phyloP scores from a whole-genome alignment of 768 basidiomycete genomes.

The Rhizopogon vesiculosus region DNA sequence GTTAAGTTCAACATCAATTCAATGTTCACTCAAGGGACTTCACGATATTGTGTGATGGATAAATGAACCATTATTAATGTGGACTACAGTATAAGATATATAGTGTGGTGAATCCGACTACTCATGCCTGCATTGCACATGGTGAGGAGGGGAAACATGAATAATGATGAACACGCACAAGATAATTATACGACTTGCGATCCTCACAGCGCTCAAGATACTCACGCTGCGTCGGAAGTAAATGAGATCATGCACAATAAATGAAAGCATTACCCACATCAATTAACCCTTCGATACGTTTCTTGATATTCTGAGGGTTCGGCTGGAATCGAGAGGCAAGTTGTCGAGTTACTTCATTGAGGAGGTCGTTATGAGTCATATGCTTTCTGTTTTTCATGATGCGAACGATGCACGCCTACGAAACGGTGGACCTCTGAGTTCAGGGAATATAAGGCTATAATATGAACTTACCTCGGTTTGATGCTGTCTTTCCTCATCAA shows the following conservation, averaged over 20 bases:
- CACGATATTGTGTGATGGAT: background rate
- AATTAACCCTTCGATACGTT: constrained; percentile 87
- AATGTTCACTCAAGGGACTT: too few species aligned
- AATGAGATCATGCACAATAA: background rate
- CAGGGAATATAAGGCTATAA: background rate
- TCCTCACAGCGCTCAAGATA: constrained; percentile 90
- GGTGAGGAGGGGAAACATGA: background rate
- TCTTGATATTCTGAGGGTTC: constrained; percentile 84
- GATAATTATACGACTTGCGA: constrained; percentile 83
- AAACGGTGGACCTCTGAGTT: constrained; percentile 3
- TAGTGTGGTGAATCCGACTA: background rate
- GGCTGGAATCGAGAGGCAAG: constrained; percentile 82
- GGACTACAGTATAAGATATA: background rate
- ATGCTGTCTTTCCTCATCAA: constrained; percentile 89
- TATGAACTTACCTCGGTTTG: constrained; percentile 71
- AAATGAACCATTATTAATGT: background rate
- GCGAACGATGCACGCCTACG: constrained; percentile 92
- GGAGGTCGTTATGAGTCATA: constrained; percentile 82
- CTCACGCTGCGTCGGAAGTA: constrained; percentile 58
- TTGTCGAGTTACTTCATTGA: constrained; percentile 89
- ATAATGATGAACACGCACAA: constrained; percentile 32
- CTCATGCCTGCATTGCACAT: constrained; percentile 18
- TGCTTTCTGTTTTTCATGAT: constrained; percentile 96
- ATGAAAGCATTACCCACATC: constrained; percentile 52
- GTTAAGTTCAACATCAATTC: too few species aligned